phyloP scores from a whole-genome alignment of 2,329 filamentous ascomycete species.

The Bipolaris victoriae region DNA sequence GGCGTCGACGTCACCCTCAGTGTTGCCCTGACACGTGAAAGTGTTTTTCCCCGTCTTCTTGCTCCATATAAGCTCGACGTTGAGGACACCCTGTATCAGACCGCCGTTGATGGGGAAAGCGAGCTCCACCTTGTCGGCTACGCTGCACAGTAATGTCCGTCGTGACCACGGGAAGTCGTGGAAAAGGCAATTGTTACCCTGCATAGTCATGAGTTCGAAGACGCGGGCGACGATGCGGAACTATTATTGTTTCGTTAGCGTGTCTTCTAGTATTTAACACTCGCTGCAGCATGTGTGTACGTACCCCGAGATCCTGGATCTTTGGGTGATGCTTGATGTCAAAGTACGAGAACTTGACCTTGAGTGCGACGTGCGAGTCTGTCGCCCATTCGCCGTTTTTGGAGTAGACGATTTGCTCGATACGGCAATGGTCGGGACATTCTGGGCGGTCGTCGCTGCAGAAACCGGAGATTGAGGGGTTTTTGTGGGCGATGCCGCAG shows the following conservation, averaged over 20 bases:
- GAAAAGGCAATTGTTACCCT: neutral
- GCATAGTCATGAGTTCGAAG: constrained; percentile 5
- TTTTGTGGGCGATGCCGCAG: neutral
- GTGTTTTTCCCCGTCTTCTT: neutral
- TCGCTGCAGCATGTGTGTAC: neutral
- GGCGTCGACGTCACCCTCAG: neutral
- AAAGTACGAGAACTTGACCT: neutral
- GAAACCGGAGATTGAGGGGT: neutral
- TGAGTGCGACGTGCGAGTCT: neutral
- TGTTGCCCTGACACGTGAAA: neutral
- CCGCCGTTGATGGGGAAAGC: constrained; percentile 8
- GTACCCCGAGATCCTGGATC: constrained; percentile 7
- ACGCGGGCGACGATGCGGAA: constrained; percentile 8
- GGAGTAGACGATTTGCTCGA: neutral
- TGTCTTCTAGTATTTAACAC: neutral
- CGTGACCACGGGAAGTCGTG: neutral
- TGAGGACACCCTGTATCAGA: constrained; percentile 2
- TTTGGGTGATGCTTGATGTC: neutral
- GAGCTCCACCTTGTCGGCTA: constrained; percentile 2
- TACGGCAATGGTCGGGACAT: neutral
- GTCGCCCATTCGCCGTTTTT: neutral
- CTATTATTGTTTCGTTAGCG: neutral
- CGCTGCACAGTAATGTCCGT: constrained; percentile 1
- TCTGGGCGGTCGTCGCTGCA: neutral
- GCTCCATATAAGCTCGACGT: constrained; percentile 2